These are phyloP conservation scores for bread wheat (Triticum aestivum) DNA, from an alignment of 176 grass and related monocot genomes.

Conservation along the genomic window DNA sequence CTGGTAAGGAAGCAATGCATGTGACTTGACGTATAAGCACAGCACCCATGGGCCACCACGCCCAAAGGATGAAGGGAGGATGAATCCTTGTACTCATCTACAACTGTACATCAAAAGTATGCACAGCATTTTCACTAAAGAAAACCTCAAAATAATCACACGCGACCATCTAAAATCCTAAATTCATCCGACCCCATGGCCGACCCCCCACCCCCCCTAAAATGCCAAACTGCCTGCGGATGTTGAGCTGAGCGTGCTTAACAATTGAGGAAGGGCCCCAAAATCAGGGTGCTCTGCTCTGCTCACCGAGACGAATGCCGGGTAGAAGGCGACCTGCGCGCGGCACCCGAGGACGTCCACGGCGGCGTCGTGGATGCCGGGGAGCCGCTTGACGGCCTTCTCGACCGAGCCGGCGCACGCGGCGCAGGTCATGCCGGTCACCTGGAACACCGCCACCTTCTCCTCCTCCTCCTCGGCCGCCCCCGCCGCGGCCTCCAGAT, in stretches of 20 bases:
- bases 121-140: neutral
- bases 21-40: neutral
- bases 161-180: neutral
- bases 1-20: neutral
- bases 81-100: neutral
- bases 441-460: conserved; percentile 58
- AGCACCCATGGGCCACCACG: no score
- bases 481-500: conserved; percentile 43
- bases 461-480: conserved; percentile 36
- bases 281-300: neutral
- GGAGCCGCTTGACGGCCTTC: conserved; percentile 94
- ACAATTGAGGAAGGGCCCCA: neutral
- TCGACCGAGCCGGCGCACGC: conserved; percentile 90
- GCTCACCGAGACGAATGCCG: conserved; percentile 79
- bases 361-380: conserved; percentile 80
- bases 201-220: no score
- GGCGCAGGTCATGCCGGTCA: conserved; percentile 79
- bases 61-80: no score
- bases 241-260: neutral
- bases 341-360: conserved; percentile 79
- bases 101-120: neutral
- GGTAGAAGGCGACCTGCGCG: conserved; percentile 82
- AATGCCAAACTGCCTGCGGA: neutral
- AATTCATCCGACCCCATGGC: neutral
- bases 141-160: no score